Percentiles rank a stretch among this genome's conserved stretches.
Conservation (phyloP, 306 rosid genomes). For the Citrullus amarus region DNA sequence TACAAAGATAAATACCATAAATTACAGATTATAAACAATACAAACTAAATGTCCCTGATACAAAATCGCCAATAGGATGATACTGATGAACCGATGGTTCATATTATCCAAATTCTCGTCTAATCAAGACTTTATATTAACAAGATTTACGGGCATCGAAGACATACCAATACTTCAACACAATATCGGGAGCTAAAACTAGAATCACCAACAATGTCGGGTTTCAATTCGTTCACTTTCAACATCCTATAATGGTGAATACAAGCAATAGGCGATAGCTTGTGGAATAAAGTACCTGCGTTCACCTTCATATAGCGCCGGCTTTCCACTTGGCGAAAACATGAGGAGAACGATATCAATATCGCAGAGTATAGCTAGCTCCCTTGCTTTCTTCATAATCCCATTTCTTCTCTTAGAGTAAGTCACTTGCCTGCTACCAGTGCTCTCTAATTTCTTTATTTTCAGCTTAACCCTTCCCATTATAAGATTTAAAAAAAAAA, state of each 20-base stretch:
- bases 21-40: neutral
- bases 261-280: neutral
- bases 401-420: slow-evolving; percentile 77
- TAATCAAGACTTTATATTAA: too few relatives aligned
- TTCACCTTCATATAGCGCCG: slow-evolving; percentile 61
- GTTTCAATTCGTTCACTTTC: neutral
- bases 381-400: slow-evolving; percentile 75
- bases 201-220: neutral
- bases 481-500: slow-evolving; percentile 3
- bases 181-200: neutral
- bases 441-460: slow-evolving; percentile 74
- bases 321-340: slow-evolving; percentile 93
- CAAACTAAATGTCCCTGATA: neutral
- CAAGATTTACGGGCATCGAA: neutral
- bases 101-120: neutral
- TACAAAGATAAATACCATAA: neutral
- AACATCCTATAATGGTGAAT: neutral
- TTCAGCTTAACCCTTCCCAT: slow-evolving; percentile 95
- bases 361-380: slow-evolving; percentile 73
- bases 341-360: slow-evolving; percentile 86
- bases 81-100: neutral
- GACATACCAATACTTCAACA: neutral
- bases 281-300: slow-evolving; percentile 36
- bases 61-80: neutral
- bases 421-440: slow-evolving; percentile 70